phyloP scores from a whole-genome alignment of 148 eudicot genomes.

The Heliosperma pusillum region DNA sequence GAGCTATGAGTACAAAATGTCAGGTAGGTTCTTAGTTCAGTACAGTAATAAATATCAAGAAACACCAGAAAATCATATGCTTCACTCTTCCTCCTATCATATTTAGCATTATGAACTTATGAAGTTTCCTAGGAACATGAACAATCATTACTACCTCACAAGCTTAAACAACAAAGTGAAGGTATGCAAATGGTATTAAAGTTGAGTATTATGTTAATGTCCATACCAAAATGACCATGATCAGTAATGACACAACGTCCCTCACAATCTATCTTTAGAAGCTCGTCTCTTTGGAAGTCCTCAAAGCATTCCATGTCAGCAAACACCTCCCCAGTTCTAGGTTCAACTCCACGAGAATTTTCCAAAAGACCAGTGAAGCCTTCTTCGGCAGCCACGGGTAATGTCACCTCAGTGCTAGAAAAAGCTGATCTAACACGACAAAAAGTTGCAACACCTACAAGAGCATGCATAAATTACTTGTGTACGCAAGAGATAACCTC shows the following conservation, averaged over 20 bases:
- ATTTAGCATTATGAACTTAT: neutral
- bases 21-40: conserved; percentile 1
- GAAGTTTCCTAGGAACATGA: neutral
- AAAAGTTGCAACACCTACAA: conserved; percentile 94
- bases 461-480: conserved; percentile 14
- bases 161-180: neutral
- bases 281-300: conserved; percentile 68
- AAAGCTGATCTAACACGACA: conserved; percentile 83
- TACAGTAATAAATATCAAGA: neutral
- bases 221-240: conserved; percentile 86
- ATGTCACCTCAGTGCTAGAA: conserved; percentile 71
- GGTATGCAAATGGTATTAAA: neutral
- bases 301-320: conserved; percentile 46
- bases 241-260: conserved; percentile 94
- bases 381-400: conserved; percentile 84
- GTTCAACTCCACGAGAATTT: conserved; percentile 36
- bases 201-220: neutral
- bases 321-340: conserved; percentile 31
- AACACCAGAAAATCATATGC: neutral
- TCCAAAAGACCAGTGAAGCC: conserved; percentile 90
- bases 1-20: conserved; percentile 7
- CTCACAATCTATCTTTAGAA: conserved; percentile 74
- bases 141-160: neutral
- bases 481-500: neutral
- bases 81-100: neutral